Evolutionary conservation across 805 yeast genomes (phyloP), one percentile per base, ranked within the genome.

Genomic region (Nakazawaea sp.): DNA sequence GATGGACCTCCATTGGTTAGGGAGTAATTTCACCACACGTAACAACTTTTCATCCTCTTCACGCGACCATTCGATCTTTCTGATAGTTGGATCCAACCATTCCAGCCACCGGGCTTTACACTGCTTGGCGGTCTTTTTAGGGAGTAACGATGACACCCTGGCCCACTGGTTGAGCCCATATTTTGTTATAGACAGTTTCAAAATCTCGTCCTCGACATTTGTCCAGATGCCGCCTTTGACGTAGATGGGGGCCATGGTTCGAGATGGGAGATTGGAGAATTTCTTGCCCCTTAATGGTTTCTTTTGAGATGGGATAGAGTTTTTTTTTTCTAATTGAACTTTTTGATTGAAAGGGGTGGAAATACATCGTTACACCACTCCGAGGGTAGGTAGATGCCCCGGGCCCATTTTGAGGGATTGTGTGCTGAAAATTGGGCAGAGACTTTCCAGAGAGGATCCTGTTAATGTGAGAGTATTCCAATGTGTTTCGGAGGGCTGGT

Each of bases 131-230:
- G 88, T 80, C 57, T 90, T 90, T 53, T 83, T 77, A 5, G 86
- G 80, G 25, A 90, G 61, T 31, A 90, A 66, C 1, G 97, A 87
- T 1, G 96, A 83, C 4, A 90, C 90, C 35, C 96, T 72, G 11
- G 92, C 72, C 98, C 98, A 90, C 51, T 92, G 96, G 48, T 85
- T 88, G 15, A 88, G 64, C 0, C 98, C 98, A 56, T 90, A 90
- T 53, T 90, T 92, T 27, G 92, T 73, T 2, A 92, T 84, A 1
- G 96, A 96, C 0, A 96, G 95, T 45, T 81, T 79, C 30, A 90
- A 64, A 30, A 92, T 81, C 56, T 87, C 90, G 57, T 92, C 98
- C 45, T 72, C 82, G 3, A 73, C 72, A 51, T 85, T 81, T 5
- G 95, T 78, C 97, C 97, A 89, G 4, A 75, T 79, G 32, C 95